phyloP scores from a whole-genome alignment of 2,329 filamentous ascomycete genomes.

The Sordariomycetes sp. region DNA sequence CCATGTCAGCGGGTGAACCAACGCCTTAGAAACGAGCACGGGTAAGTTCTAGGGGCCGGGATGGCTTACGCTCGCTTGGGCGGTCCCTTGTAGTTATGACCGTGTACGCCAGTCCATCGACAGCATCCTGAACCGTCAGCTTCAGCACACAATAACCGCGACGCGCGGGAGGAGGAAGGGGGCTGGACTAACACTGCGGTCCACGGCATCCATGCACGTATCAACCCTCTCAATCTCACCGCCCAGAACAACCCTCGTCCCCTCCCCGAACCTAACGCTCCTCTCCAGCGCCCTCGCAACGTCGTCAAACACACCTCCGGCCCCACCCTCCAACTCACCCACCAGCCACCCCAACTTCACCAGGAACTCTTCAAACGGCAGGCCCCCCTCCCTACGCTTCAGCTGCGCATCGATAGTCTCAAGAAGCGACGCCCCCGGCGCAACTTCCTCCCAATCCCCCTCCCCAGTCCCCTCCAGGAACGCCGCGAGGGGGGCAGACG shows the following conservation, averaged over 20 bases:
- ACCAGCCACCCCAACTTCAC: conserved; percentile 53
- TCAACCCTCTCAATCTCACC: conserved; percentile 37
- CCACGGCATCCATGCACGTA: conserved; percentile 35
- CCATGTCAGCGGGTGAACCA: not conserved
- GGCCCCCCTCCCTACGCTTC: conserved; percentile 27
- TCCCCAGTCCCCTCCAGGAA: conserved; percentile 35
- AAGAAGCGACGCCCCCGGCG: not conserved
- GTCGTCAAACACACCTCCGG: conserved; percentile 48
- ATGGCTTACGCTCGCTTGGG: conserved; percentile 20
- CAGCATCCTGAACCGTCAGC: not conserved
- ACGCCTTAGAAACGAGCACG: not conserved
- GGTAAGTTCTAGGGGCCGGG: not conserved
- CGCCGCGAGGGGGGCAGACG: conserved; percentile 47
- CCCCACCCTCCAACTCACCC: conserved; percentile 41
- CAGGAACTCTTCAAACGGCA: conserved; percentile 34
- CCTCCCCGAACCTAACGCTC: conserved; percentile 52
- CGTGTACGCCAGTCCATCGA: conserved; percentile 22
- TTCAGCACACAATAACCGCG: not conserved
- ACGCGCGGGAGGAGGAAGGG: not conserved
- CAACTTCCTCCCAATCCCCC: conserved; percentile 2
- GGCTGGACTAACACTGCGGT: not conserved
- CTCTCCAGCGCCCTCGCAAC: conserved; percentile 58
- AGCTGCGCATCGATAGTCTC: conserved; percentile 30
- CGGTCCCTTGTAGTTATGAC: conserved; percentile 25
- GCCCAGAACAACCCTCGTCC: conserved; percentile 29